Evolutionary conservation across 2,329 filamentous ascomycete species (phyloP), one percentile per base, ranked within the genome.

Genomic region (Emydomyces testavorans): DNA sequence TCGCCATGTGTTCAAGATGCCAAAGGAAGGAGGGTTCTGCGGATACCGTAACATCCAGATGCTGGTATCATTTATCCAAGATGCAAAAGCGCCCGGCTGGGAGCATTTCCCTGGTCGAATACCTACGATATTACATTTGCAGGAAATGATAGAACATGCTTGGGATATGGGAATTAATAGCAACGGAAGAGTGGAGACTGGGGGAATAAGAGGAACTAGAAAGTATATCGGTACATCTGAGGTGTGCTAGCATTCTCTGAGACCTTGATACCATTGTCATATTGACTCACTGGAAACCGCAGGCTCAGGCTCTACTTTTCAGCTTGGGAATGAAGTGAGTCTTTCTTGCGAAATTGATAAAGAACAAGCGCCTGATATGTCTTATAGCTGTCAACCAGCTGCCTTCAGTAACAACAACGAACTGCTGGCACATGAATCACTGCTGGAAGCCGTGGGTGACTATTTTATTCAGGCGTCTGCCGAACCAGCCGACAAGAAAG

Each of bases 211-310:
- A 53, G 82, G 82, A n/a, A 94, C 89, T 0, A 78, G 92, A 51
- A 96, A 95, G 64, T 96, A 92, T 60, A 96, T 96, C 56, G 90
- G 90, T 13, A 95, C 90, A 1, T 81, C 86, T 6, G 90, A 96
- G 72, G 85, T 85, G 70, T 55, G 62, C 24, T 11, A 32, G n/a
- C 8, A 20, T 37, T 13, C 13, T 23, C 7, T 5, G 3, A 6
- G n/a, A 29, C 23, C 13, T 4, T 29, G 3, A 37, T 23, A 23
- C 21, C 6, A 20, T 35, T 21, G 2, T 5, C 28, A 32, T 48
- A 26, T 20, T 36, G 21, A 46, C 20, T 6, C 20, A 4, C n/a
- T 21, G n/a, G n/a, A 11, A 18, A 11, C 32, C 26, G 21, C 45
- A 88, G 83, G 87, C 85, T 4, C 78, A 90, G 63, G 85, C 88